Evolutionary conservation across 495 filamentous ascomycete species (phyloP), one percentile per base, ranked within the genome.

Genomic region (Aspergillus nidulans): DNA sequence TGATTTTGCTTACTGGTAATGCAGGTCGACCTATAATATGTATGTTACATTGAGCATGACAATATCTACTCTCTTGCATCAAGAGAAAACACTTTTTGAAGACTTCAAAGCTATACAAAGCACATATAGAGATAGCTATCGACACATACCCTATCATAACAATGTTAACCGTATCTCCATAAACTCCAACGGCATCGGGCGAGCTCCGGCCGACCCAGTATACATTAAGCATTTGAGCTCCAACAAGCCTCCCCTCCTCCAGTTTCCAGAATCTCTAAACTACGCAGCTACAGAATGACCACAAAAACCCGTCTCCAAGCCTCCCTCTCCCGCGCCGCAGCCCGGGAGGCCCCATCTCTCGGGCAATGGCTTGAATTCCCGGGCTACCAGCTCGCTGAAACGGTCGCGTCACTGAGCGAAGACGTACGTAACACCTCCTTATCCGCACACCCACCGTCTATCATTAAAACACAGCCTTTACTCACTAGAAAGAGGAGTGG

Each of bases 331-430:
- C 40, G 40, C 40, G 40, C 40, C 18, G 20, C 19, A 23, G 40
- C 40, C 18, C 40, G 40, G 10, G 16, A 43, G 24, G 40, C 16
- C 40, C 40, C 40, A 15, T 20, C 40, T 9, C 6, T 43, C 19
- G 40, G 40, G 6, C 40, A 43, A 43, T 43, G 40, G 40, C 40
- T 43, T 20, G 40, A 43, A 43, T 43, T 43, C 40, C 40, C 40
- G 1, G 40, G 40, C 40, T 43, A 43, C 40, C 40, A 43, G 18
- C 40, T 43, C 4, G 40, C 40, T 5, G 9, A 9, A 24, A 43
- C 40, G 1, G 40, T 43, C 19, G 16, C 40, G 8, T 21, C 19
- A 10, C 40, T 43, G 8, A 20, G 40, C 12, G 40, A 43, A 43
- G 40, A 43, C 40, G 40, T 43, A 34, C 30, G 30, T 41, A 3